These are phyloP conservation scores for Paramecium sexaurelia DNA, from an alignment of 73 alveolate genomes.

Conservation along the genomic window DNA sequence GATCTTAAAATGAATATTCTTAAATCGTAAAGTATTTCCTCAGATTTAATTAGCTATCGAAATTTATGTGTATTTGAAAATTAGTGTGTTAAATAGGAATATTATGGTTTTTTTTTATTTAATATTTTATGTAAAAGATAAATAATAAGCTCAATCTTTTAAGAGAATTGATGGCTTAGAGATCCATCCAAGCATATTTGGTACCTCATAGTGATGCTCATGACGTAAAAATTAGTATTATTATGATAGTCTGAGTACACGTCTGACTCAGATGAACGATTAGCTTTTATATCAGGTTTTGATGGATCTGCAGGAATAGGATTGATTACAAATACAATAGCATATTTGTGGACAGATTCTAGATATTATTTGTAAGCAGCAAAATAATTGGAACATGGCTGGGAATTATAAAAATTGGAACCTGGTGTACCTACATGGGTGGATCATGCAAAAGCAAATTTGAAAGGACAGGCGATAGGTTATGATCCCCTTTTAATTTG, in stretches of 20 bases:
- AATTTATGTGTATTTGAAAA: too few species aligned
- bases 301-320: conserved; percentile 91
- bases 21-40: background rate
- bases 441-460: conserved; percentile 64
- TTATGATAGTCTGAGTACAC: conserved; percentile 77
- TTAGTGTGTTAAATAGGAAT: too few species aligned
- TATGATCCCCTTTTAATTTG: conserved; percentile 70
- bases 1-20: background rate
- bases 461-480: conserved; percentile 70
- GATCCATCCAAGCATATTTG: conserved; percentile 81
- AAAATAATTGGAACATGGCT: conserved; percentile 90
- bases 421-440: conserved; percentile 61
- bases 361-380: conserved; percentile 96
- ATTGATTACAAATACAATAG: conserved; percentile 84
- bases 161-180: conserved; percentile 75
- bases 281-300: conserved; percentile 91
- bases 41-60: background rate
- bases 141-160: conserved; percentile 34
- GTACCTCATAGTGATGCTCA: conserved; percentile 93
- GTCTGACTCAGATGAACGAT: conserved; percentile 87
- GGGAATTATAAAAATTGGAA: conserved; percentile 91
- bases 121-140: background rate
- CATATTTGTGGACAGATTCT: conserved; percentile 98
- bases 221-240: conserved; percentile 41
- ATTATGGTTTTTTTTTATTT: background rate